Evolutionary conservation across 176 grass and related monocot genomes (phyloP).

Genomic region (Phoenix roebelenii): DNA sequence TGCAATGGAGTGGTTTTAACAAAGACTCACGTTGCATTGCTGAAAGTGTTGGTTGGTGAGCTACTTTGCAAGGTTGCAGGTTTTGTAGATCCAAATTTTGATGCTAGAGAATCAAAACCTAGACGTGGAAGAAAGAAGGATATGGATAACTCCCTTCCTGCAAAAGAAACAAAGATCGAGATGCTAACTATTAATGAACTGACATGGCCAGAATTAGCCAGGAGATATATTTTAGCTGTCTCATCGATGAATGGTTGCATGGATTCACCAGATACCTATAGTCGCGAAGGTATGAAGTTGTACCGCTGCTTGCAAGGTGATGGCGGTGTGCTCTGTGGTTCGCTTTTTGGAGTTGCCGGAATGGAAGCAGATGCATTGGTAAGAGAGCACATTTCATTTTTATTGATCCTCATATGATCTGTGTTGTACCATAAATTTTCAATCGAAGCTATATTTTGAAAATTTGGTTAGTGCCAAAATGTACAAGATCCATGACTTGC

Average conservation of each 20-base stretch:
- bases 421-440: background rate
- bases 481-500: too few species aligned
- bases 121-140: conserved; percentile 87
- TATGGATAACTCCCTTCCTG: conserved; percentile 37
- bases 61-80: conserved; percentile 52
- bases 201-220: conserved; percentile 89
- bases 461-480: too few species aligned
- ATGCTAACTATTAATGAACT: conserved; percentile 76
- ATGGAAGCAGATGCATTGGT: conserved; percentile 97
- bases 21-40: conserved; percentile 57
- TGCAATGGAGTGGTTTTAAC: conserved; percentile 70
- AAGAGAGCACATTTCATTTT: conserved; percentile 27
- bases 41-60: conserved; percentile 78
- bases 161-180: conserved; percentile 70
- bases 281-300: conserved; percentile 80
- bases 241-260: conserved; percentile 52
- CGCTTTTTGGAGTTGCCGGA: conserved; percentile 72
- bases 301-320: conserved; percentile 89
- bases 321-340: conserved; percentile 83
- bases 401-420: background rate
- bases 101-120: conserved; percentile 82
- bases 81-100: conserved; percentile 82
- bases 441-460: too few species aligned
- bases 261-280: conserved; percentile 79
- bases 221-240: conserved; percentile 86